Percentiles rank a stretch among this genome's conserved stretches.
These are phyloP conservation scores for Beauveria caledonica DNA, from an alignment of 2,329 filamentous ascomycete genomes.

Conservation along the genomic window DNA sequence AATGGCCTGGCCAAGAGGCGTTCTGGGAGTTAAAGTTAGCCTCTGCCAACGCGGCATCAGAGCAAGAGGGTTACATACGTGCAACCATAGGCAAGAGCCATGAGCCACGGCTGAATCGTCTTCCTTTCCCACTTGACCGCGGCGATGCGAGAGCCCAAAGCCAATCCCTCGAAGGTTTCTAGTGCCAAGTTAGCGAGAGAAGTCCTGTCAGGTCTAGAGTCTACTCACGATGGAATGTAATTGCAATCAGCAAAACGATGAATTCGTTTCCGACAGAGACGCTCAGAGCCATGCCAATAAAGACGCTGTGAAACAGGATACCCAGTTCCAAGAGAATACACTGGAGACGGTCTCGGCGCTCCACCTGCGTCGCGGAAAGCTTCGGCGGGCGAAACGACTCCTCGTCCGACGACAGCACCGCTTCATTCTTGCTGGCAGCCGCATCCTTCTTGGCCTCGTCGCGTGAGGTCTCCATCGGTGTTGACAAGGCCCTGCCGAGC, in stretches of 20 bases:
- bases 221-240: constrained; percentile 58
- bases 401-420: neutral
- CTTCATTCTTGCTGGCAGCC: constrained; percentile 11
- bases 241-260: constrained; percentile 69
- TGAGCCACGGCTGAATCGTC: constrained; percentile 44
- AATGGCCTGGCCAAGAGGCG: constrained; percentile 65
- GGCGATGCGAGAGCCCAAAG: constrained; percentile 56
- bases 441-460: constrained; percentile 11
- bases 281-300: constrained; percentile 77
- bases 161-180: constrained; percentile 48
- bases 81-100: constrained; percentile 50
- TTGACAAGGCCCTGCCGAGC: constrained; percentile 18
- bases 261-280: constrained; percentile 71
- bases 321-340: constrained; percentile 72
- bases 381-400: constrained; percentile 17
- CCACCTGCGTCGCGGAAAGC: constrained; percentile 44
- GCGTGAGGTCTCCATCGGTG: constrained; percentile 13
- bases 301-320: constrained; percentile 56
- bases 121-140: constrained; percentile 36
- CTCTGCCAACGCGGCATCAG: neutral
- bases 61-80: constrained; percentile 28
- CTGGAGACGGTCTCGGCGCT: constrained; percentile 61
- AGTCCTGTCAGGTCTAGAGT: too few species aligned
- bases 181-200: constrained; percentile 6
- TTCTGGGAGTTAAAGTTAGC: constrained; percentile 23